These are phyloP conservation scores for Grosmannia penicillata DNA, from an alignment of 2,329 filamentous ascomycete genomes.

Conservation along the genomic window DNA sequence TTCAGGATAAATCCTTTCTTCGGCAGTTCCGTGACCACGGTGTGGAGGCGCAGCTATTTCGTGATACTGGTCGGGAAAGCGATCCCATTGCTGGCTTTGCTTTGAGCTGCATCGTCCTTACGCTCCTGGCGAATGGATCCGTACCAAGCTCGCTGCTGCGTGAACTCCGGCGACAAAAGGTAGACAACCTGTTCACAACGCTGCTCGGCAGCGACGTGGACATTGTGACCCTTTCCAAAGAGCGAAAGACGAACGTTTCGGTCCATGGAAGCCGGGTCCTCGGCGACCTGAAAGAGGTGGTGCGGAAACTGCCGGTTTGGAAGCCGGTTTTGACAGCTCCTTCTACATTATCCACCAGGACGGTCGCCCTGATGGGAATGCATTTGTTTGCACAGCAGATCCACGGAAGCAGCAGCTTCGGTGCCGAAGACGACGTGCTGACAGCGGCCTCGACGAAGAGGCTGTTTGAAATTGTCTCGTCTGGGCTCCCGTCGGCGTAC, in stretches of 20 bases:
- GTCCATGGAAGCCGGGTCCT: conserved; percentile 45
- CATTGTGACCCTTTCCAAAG: conserved; percentile 44
- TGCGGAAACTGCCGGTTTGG: conserved; percentile 47
- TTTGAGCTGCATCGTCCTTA: conserved; percentile 46
- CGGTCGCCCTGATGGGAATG: conserved; percentile 47
- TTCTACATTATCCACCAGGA: conserved; percentile 40
- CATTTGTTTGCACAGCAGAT: conserved; percentile 37
- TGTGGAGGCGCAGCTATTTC: conserved; percentile 53
- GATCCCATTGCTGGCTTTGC: conserved; percentile 50
- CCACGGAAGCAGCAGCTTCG: conserved; percentile 7
- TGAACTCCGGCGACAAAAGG: conserved; percentile 38
- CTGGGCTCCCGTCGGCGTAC: conserved; percentile 15
- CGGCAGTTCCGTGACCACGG: conserved; percentile 61
- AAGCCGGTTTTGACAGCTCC: conserved; percentile 22
- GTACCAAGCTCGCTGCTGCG: conserved; percentile 40
- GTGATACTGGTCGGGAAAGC: conserved; percentile 40
- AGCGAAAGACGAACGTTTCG: conserved; percentile 55
- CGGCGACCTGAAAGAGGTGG: conserved; percentile 32
- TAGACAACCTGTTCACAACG: conserved; percentile 37
- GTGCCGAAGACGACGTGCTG: conserved; percentile 27
- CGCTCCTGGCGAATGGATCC: conserved; percentile 42
- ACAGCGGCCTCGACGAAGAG: conserved; percentile 30
- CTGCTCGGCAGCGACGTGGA: conserved; percentile 39
- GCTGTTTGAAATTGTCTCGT: conserved; percentile 30
- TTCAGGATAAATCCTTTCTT: conserved; percentile 47